Percentiles rank a stretch among this genome's conserved stretches.
These are phyloP conservation scores for Vitis hybrid DNA, from an alignment of 177 flowering plant genomes.

Conservation along the genomic window DNA sequence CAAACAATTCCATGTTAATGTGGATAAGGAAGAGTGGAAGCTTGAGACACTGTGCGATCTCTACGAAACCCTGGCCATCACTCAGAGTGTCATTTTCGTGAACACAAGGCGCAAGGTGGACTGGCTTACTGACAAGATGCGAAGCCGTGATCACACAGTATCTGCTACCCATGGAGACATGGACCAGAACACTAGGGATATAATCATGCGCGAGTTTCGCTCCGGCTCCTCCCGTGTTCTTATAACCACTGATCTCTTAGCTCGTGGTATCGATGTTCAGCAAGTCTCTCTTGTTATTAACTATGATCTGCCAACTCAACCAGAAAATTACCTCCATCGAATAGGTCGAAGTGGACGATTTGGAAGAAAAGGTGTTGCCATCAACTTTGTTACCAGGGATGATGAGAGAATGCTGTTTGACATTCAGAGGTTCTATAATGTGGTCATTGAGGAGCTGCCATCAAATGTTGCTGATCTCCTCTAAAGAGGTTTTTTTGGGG, in stretches of 20 bases:
- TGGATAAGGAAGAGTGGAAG: constrained; percentile 82
- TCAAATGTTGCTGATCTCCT: constrained; percentile 85
- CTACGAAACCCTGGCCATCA: constrained; percentile 82
- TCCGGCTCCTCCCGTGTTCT: constrained; percentile 95
- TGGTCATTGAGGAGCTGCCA: constrained; percentile 86
- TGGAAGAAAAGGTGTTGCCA: constrained; percentile 90
- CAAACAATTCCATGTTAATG: constrained; percentile 82
- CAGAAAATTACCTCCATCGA: constrained; percentile 86
- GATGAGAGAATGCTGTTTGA: constrained; percentile 86
- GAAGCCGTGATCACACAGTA: constrained; percentile 88
- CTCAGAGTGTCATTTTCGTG: constrained; percentile 90
- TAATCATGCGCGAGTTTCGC: constrained; percentile 91
- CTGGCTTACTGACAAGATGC: constrained; percentile 94
- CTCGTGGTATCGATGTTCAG: constrained; percentile 96
- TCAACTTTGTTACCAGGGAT: constrained; percentile 75
- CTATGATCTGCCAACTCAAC: constrained; percentile 91
- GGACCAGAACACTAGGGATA: constrained; percentile 93
- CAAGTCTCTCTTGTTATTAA: constrained; percentile 91
- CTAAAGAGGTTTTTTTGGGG: constrained; percentile 25
- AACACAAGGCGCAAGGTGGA: constrained; percentile 93
- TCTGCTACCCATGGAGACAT: constrained; percentile 96
- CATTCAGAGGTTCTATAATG: constrained; percentile 85
- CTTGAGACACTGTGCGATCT: constrained; percentile 74
- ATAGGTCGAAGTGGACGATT: constrained; percentile 90
- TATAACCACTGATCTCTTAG: constrained; percentile 89